Base-by-base conservation (phyloP, 2,329 filamentous ascomycete genomes). In the Fusarium graminum region DNA sequence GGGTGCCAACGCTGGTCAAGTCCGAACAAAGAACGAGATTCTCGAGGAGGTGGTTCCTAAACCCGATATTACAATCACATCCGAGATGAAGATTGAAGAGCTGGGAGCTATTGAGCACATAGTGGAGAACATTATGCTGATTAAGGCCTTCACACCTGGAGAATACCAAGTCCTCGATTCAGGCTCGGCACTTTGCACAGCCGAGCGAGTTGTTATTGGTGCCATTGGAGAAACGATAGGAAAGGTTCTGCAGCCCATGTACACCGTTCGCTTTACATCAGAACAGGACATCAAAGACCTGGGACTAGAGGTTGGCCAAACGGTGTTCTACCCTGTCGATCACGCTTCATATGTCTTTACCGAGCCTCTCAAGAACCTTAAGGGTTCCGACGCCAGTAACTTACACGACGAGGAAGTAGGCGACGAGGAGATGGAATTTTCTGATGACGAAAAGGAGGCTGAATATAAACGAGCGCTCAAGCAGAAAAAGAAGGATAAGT, bases 351-450 rank as follows among this genome's bases (percentile, higher is more conserved):
- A 91, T 71, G 92, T 97, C 54, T 95, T 97, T 74, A 97, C 94
- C 0, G 87, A 95, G 75, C 88, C 90, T 8, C 81, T 98, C 57
- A 91, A 90, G 77, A 85, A 84, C 51, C 76, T 91, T 72, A 98
- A 97, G 80, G 93, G 93, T 60, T 95, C 93, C 11, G 95, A 99
- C 77, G 94, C 95, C 10, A 97, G 93, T 50, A 98, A 98, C 75
- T 85, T 97, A 53, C 91, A 97, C 77, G 95, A 98, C 70, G 95
- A 99, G 77, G 94, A 98, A 79, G 86, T 93, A 9, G 88, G 81
- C 16, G 90, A 91, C 30, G 92, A 97, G 36, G 94, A 98, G 75
- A 86, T 93, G 70, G 95, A 98, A 75, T 98, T 98, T 76, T 97
- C 94, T 0, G 95, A 99, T 70, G 95, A 99, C 72, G 95, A 99